Conservation (phyloP, 139 green algal species). For the Diplosphaera chodatii region DNA sequence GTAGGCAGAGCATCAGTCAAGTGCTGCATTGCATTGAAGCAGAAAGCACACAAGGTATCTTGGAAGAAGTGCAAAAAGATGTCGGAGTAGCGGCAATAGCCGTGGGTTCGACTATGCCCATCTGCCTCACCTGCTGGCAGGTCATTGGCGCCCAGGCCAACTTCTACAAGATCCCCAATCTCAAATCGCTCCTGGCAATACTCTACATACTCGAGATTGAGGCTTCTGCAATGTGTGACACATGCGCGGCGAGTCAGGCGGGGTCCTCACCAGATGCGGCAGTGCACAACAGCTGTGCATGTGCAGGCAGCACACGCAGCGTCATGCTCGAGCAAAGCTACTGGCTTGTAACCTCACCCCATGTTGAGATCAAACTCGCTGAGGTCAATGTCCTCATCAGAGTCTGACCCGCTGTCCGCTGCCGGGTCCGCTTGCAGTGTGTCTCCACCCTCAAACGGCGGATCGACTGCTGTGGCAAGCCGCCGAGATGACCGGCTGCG, state of each 20-base stretch:
- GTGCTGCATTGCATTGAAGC: background rate
- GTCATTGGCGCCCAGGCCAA: slow-evolving; percentile 7
- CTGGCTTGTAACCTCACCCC: too few relatives aligned
- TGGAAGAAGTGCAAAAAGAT: background rate
- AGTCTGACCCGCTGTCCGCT: background rate
- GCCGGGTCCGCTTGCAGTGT: background rate
- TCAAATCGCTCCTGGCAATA: slow-evolving; percentile 30
- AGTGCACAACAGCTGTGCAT: background rate
- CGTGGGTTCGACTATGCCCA: too few relatives aligned
- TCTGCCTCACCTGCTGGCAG: slow-evolving; percentile 14
- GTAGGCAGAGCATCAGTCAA: background rate
- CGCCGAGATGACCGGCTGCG: background rate
- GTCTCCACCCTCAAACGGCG: background rate
- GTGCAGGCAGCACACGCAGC: too few relatives aligned
- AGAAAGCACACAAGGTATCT: background rate
- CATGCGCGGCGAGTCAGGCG: background rate
- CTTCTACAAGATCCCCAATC: slow-evolving; percentile 15
- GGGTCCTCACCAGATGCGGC: background rate
- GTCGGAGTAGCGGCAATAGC: too few relatives aligned
- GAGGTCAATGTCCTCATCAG: background rate
- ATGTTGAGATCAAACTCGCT: background rate
- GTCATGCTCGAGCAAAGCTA: too few relatives aligned
- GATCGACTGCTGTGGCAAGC: background rate
- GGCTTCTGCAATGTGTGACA: background rate
- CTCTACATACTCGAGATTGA: slow-evolving; percentile 21